Conservation (phyloP, 139 green algal genomes). For the Picochlorum sp. region DNA sequence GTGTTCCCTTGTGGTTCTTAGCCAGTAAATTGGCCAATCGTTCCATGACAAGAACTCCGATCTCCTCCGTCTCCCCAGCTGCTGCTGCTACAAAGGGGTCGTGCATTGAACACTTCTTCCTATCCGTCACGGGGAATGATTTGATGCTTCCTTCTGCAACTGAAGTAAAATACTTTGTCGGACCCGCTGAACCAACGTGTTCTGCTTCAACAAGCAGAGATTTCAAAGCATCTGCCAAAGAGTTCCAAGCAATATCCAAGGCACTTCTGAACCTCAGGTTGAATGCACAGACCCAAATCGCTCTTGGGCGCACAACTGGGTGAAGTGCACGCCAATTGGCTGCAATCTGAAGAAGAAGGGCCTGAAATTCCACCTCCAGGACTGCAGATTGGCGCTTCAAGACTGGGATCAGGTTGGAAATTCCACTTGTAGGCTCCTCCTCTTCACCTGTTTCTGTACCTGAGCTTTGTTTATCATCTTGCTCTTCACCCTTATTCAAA, state of each 20-base stretch:
- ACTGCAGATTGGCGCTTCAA: not conserved
- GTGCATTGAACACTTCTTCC: slow-evolving; percentile 1
- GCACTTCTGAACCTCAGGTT: slow-evolving; percentile 13
- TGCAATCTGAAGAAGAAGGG: slow-evolving; percentile 31
- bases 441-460: not conserved
- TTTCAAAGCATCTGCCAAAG: slow-evolving; percentile 16
- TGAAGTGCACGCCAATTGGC: slow-evolving; percentile 34
- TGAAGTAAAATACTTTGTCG: slow-evolving; percentile 9
- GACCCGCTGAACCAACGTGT: not conserved
- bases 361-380: slow-evolving; percentile 15
- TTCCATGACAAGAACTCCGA: slow-evolving; percentile 29
- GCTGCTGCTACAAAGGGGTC: slow-evolving; percentile 8
- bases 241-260: slow-evolving; percentile 25
- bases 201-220: slow-evolving; percentile 16
- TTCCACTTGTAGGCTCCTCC: not conserved
- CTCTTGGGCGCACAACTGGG: slow-evolving; percentile 21
- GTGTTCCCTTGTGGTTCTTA: slow-evolving; percentile 15
- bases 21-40: slow-evolving; percentile 18
- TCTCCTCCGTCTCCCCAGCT: slow-evolving; percentile 18
- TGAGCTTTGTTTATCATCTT: too few relatives aligned
- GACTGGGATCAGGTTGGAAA: not conserved
- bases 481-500: not conserved
- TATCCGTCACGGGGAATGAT: not conserved
- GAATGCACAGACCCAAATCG: slow-evolving; percentile 31
- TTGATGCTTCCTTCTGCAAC: slow-evolving; percentile 20